Evolutionary conservation across 495 filamentous ascomycete genomes (phyloP).

Genomic region (Cercophora sp.): DNA sequence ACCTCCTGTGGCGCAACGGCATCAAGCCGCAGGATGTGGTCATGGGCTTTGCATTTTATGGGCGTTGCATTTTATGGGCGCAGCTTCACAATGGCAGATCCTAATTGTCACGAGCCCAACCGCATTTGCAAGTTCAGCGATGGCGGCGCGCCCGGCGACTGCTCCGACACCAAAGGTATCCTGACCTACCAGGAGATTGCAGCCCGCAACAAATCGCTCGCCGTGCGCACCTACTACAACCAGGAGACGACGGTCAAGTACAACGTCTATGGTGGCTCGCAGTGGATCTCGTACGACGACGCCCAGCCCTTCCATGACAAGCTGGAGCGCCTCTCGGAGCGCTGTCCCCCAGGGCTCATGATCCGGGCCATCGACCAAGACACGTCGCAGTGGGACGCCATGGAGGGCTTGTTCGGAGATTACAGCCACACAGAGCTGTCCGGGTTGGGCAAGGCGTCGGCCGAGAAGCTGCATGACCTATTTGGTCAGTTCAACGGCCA

Average conservation of each 20-base stretch:
- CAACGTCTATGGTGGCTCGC: slow-evolving; percentile 31
- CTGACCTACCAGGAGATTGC: slow-evolving; percentile 36
- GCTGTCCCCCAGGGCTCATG: slow-evolving; percentile 21
- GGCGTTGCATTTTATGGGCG: slow-evolving; percentile 35
- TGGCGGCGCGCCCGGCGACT: slow-evolving; percentile 25
- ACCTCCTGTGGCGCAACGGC: slow-evolving; percentile 49
- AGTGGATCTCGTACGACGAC: slow-evolving; percentile 48
- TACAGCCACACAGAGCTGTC: too few relatives aligned
- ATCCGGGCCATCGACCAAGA: slow-evolving; percentile 25
- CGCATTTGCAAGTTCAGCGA: slow-evolving; percentile 21
- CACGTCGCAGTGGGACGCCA: slow-evolving; percentile 30
- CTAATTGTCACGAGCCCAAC: too few relatives aligned
- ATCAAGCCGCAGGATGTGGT: slow-evolving; percentile 40
- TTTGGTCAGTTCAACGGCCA: slow-evolving; percentile 31
- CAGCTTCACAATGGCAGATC: neutral
- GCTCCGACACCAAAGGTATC: slow-evolving; percentile 28
- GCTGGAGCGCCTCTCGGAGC: slow-evolving; percentile 30
- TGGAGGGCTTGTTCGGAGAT: neutral
- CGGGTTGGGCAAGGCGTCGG: too few relatives aligned
- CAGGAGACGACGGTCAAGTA: slow-evolving; percentile 31
- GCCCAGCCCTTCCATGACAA: slow-evolving; percentile 34
- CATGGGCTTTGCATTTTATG: slow-evolving; percentile 52
- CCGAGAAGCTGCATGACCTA: too few relatives aligned
- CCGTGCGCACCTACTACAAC: slow-evolving; percentile 16
- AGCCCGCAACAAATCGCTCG: neutral